These are phyloP conservation scores for Cystobasidiopsis lactophilus DNA, from an alignment of 768 basidiomycete genomes.

Conservation along the genomic window DNA sequence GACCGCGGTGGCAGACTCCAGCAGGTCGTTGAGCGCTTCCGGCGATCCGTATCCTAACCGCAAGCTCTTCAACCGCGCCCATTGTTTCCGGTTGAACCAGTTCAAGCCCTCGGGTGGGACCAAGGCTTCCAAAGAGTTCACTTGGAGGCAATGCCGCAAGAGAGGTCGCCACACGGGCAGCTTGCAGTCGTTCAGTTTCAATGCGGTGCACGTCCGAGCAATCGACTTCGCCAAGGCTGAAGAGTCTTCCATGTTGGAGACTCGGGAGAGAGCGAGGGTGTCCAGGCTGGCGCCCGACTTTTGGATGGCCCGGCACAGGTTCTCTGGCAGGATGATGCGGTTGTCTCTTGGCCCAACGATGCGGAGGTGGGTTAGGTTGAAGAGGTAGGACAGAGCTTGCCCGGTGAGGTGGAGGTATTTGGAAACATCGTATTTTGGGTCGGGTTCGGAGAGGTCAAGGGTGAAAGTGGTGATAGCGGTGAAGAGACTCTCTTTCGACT, in stretches of 20 bases:
- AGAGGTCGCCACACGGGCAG: background rate
- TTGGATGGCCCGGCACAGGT: background rate
- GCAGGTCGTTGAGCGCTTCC: background rate
- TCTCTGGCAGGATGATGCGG: background rate
- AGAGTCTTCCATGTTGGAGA: background rate
- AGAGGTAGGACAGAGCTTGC: background rate
- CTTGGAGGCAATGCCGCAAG: background rate
- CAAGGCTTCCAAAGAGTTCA: background rate
- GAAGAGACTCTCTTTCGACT: background rate
- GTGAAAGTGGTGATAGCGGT: background rate
- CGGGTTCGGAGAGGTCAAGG: background rate
- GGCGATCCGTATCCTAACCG: background rate
- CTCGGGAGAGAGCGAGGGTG: background rate
- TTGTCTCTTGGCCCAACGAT: background rate
- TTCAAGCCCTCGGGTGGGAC: background rate
- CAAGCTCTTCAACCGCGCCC: background rate
- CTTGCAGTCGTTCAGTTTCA: slow-evolving; percentile 1
- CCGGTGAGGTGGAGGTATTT: background rate
- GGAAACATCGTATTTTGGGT: background rate
- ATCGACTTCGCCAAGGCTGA: background rate
- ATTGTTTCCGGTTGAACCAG: background rate
- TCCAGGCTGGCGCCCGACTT: background rate
- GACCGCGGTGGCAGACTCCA: background rate
- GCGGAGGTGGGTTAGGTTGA: background rate
- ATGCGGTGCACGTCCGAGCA: background rate